Evolutionary conservation across 2,329 filamentous ascomycete species (phyloP), one percentile per base, ranked within the genome.

Genomic region (Fusarium sublunatum): DNA sequence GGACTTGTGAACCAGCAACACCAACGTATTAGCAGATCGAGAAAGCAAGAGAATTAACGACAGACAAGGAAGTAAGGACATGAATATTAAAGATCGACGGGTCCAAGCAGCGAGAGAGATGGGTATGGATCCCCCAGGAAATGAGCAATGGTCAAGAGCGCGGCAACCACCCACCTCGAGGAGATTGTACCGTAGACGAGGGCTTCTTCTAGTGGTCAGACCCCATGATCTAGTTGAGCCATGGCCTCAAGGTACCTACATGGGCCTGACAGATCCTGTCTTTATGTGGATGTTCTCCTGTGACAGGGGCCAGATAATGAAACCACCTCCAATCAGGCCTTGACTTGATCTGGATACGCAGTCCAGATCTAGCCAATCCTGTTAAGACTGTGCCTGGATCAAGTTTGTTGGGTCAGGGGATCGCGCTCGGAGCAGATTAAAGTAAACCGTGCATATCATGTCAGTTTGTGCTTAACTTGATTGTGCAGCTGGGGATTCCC

Each of bases 321-420:
- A 42, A 64, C 68, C 28, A 45, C 60, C 45, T 46, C 72, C 71
- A 73, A 73, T 74, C 60, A 70, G 52, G 52, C 25, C 46, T 39
- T 36, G 47, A 45, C 24, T 46, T 67, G 51, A 64, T 67, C 59
- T 68, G 29, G 32, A 67, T 65, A 66, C 66, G 64, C 67, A 46
- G 61, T 24, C 25, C 34, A 10, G 25, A 40, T 43, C 39, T 56
- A 56, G 48, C 69, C 69, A 71, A 72, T 72, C 68, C 44, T 34
- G 45, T 53, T 12, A 35, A 48, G 52, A 51, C 39, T n/a, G 53
- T 52, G 57, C 52, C 56, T 67, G 50, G 63, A 28, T 64, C 36
- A 44, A 46, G 54, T 46, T 22, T 55, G 26, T 43, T 59, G 53
- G 52, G 38, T 64, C 60, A 57, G 54, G 63, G 55, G 58, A 58